Conservation (phyloP, 495 filamentous ascomycete species). For the Hyaloscypha variabilis region DNA sequence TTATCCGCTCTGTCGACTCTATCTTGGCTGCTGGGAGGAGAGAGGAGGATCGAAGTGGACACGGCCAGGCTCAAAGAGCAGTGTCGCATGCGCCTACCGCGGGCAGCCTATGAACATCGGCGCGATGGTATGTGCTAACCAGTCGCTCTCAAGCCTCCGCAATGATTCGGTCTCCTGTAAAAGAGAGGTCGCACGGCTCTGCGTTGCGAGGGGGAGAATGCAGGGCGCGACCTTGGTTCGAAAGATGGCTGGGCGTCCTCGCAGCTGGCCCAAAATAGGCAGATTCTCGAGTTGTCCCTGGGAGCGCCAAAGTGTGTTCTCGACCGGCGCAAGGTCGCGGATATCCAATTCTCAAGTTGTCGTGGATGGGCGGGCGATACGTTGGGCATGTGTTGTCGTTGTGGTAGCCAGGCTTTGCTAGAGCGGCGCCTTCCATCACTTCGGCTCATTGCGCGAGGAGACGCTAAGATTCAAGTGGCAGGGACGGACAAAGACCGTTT, state of each 20-base stretch:
- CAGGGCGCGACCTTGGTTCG: constrained; percentile 32
- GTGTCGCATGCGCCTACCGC: constrained; percentile 33
- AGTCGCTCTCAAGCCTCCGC: neutral
- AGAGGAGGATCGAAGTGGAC: constrained; percentile 9
- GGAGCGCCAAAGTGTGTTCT: constrained; percentile 2
- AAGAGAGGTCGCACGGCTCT: constrained; percentile 14
- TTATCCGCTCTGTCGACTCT: constrained; percentile 31
- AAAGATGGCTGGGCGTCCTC: constrained; percentile 22
- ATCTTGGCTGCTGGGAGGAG: constrained; percentile 31
- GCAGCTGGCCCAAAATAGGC: neutral
- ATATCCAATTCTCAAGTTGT: constrained; percentile 3
- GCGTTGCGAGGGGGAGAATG: constrained; percentile 25
- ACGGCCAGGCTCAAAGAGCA: constrained; percentile 15
- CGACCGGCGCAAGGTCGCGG: constrained; percentile 1
- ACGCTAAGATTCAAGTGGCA: constrained; percentile 3
- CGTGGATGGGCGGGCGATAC: constrained; percentile 1
- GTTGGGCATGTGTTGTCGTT: constrained; percentile 2
- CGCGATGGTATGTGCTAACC: constrained; percentile 18
- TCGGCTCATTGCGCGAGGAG: constrained; percentile 1
- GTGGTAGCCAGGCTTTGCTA: neutral
- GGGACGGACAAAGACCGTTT: neutral
- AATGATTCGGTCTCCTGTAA: constrained; percentile 1
- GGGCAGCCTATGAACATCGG: constrained; percentile 22
- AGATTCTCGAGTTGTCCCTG: neutral
- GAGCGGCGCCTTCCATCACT: constrained; percentile 7